These are phyloP conservation scores for Cerioporus squamosus DNA, from an alignment of 1,284 basidiomycete species.

Conservation along the genomic window DNA sequence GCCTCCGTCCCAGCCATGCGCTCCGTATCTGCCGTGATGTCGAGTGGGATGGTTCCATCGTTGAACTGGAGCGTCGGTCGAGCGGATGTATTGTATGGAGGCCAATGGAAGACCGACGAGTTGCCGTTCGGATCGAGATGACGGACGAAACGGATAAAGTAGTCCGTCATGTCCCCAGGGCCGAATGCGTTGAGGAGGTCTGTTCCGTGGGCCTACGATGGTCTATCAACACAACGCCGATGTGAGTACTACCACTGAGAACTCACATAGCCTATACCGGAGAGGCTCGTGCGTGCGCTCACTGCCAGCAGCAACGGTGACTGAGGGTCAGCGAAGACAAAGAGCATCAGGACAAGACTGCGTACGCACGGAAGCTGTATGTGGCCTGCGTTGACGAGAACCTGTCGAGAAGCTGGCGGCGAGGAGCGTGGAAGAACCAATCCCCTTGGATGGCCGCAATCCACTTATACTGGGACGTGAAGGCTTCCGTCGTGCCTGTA, in stretches of 20 bases:
- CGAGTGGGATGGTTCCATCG: conserved; percentile 42
- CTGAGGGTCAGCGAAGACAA: not conserved
- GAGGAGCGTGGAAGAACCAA: conserved; percentile 50
- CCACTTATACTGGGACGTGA: conserved; percentile 55
- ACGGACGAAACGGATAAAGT: conserved; percentile 23
- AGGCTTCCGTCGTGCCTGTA: conserved; percentile 45
- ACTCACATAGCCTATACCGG: not conserved
- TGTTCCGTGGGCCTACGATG: conserved; percentile 14
- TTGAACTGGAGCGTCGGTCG: conserved; percentile 48
- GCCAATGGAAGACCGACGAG: conserved; percentile 47
- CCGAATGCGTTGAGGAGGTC: conserved; percentile 20
- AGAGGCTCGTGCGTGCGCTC: not conserved
- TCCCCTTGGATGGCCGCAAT: conserved; percentile 53
- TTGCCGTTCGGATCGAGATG: conserved; percentile 38
- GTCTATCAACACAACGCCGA: conserved; percentile 6
- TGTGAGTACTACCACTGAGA: not conserved
- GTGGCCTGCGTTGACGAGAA: conserved; percentile 44
- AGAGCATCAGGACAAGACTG: not conserved
- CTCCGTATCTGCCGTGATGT: conserved; percentile 40
- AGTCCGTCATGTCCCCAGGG: conserved; percentile 21
- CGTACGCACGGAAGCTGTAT: conserved; percentile 50
- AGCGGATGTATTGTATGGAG: conserved; percentile 43
- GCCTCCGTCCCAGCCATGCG: not conserved
- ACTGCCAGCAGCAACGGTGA: not conserved
- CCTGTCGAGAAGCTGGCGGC: conserved; percentile 34